Conservation (phyloP, 768 basidiomycete genomes). For the Macrolepiota dolichaula region DNA sequence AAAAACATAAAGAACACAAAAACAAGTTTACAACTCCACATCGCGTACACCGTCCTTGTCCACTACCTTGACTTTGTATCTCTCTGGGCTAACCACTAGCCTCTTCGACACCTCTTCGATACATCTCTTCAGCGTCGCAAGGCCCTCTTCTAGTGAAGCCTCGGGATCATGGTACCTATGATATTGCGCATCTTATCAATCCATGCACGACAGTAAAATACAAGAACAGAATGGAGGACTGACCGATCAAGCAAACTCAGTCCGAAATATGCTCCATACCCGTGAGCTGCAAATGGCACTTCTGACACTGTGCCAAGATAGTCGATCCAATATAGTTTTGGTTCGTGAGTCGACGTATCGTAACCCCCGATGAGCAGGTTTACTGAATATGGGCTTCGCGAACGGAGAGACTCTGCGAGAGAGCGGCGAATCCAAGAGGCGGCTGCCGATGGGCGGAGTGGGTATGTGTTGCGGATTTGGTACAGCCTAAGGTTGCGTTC, state of each 20-base stretch:
- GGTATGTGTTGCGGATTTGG: conserved; percentile 90
- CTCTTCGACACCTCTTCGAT: conserved; percentile 86
- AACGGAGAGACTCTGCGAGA: conserved; percentile 86
- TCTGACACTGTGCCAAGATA: conserved; percentile 87
- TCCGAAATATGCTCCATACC: conserved; percentile 91
- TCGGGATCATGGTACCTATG: conserved; percentile 88
- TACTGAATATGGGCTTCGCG: conserved; percentile 84
- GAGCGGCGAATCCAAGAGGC: conserved; percentile 94
- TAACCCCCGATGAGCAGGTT: conserved; percentile 93
- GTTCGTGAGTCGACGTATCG: conserved; percentile 69
- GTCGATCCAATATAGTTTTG: conserved; percentile 93
- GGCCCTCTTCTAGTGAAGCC: conserved; percentile 79
- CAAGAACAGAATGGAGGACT: conserved; percentile 17
- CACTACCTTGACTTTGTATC: conserved; percentile 87
- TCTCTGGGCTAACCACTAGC: conserved; percentile 72
- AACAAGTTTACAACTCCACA: conserved; percentile 55
- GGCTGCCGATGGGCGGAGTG: conserved; percentile 86
- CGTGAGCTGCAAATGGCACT: conserved; percentile 93
- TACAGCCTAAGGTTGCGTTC: conserved; percentile 95
- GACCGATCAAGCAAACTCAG: conserved; percentile 90
- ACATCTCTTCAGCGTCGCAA: conserved; percentile 81
- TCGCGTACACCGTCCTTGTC: conserved; percentile 89
- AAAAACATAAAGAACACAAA: not conserved
- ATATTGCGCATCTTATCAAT: not conserved
- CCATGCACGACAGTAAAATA: not conserved